Base-by-base conservation (phyloP, 306 rosid species). In the Boehmeria nivea region DNA sequence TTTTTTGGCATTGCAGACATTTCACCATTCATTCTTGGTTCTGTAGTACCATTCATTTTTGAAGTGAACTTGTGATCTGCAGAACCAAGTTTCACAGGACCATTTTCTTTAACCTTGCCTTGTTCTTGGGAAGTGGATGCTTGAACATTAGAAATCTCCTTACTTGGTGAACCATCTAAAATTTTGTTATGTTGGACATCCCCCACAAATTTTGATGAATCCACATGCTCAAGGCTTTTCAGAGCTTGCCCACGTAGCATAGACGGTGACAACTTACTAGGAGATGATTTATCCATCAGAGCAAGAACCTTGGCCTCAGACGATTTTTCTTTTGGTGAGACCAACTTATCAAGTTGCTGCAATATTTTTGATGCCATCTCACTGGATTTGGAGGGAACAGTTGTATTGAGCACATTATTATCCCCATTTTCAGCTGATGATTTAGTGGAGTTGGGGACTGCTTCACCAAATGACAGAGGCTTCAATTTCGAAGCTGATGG, bases 161-260 rank as follows among this genome's bases (percentile, higher is more conserved):
- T 76, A 38, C 63, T 72, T 57, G 33, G 58, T 40, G 70, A 51
- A 50, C 53, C 62, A 44, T 61, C 75, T 23, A 54, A 23, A 31
- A 48, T 59, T 14, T 43, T 51, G 23, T 60, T 64, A 57, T 81
- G 66, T 53, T 36, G 66, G n/a, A 58, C 16, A 61, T 64, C 60
- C 33, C 76, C 80, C 42, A 78, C 59, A 51, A 62, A 64, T 64
- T 78, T 87, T 20, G 87, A 68, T 7, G 98, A 82, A 68, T 87
- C 89, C 57, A 71, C 83, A 28, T 68, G 62, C 62, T 91, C 98
- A 73, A 87, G 76, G 71, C 95, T 91, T 71, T 79, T 68, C 56
- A 78, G 85, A 71, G 98, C 95, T 78, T 73, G 86, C 52, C 98
- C 91, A 54, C 31, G 74, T 51, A 87, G 68, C 91, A 90, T 90